Evolutionary conservation across 108 stramenopile species (phyloP), one percentile per base, ranked within the genome.

Genomic region (Nitzschia inconspicua): DNA sequence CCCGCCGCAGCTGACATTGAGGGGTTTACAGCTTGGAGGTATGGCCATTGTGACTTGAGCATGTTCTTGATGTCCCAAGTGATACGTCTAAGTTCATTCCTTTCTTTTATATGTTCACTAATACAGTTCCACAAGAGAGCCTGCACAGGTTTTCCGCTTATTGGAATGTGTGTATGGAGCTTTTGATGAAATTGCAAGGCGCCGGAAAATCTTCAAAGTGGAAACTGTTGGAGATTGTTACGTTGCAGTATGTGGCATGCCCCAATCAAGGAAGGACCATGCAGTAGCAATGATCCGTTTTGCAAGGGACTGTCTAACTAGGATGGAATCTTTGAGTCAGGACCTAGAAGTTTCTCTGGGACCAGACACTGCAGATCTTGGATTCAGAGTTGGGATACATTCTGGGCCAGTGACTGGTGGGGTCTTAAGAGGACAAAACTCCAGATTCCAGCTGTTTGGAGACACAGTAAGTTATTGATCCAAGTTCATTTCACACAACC

Each of bases 381-480:
- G 25, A 20, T 36, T 64, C 16, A 34, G 65, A 27, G 50, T 67
- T 42, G 66, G 61, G 36, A 44, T 70, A 3, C 61, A 70, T 27
- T 36, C 31, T 16, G 68, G 68, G 3, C 61, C 68, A 0, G 61
- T 70, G 0, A 70, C 68, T 0, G 68, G 68, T 0, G 68, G 68
- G 0, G 35, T 59, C 0, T 32, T 72, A 13, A 47, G 53, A n/a
- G 47, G 59, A 6, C 74, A 26, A 29, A 71, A 34, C 59, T 76
- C 11, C 60, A 68, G 55, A 58, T 81, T 81, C 27, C 72, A 77
- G 23, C 50, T 81, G 3, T 81, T 81, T 50, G 80, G 80, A 8
- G 80, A 81, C 24, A 63, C 62, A 13, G 29, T 50, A 13, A 11
- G 13, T 13, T 10, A 11, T 11, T 39, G 13, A 39, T 39, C 10